Evolutionary conservation across 225 moss, liverwort and hornwort genomes (phyloP).

Genomic region (Thuidium tamariscinum): DNA sequence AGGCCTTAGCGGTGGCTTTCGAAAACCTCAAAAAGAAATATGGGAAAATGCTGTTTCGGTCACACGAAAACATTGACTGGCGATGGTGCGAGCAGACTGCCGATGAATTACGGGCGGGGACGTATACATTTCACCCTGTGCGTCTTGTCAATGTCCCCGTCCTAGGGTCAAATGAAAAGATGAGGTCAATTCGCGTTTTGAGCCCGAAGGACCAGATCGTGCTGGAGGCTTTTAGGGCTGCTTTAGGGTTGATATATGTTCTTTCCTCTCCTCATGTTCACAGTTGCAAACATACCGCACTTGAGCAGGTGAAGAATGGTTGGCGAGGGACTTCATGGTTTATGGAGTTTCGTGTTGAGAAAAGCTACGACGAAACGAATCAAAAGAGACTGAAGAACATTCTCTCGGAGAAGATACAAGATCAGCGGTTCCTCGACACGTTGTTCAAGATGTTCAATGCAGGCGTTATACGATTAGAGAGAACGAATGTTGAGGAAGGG

Average conservation of each 20-base stretch:
- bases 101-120: slow-evolving; percentile 29
- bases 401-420: slow-evolving; percentile 35
- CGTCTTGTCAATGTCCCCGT: slow-evolving; percentile 30
- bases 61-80: slow-evolving; percentile 29
- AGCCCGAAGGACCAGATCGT: slow-evolving; percentile 40
- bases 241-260: slow-evolving; percentile 8
- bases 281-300: slow-evolving; percentile 36
- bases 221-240: slow-evolving; percentile 23
- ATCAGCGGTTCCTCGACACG: slow-evolving; percentile 35
- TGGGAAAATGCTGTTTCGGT: slow-evolving; percentile 10
- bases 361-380: slow-evolving; percentile 25
- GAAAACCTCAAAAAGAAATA: slow-evolving; percentile 14
- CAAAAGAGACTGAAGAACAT: slow-evolving; percentile 40
- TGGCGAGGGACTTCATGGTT: slow-evolving; percentile 57
- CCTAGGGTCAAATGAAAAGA: slow-evolving; percentile 12
- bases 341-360: slow-evolving; percentile 21
- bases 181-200: slow-evolving; percentile 30
- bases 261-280: slow-evolving; percentile 5
- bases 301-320: slow-evolving; percentile 34
- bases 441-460: slow-evolving; percentile 48
- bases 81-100: slow-evolving; percentile 40
- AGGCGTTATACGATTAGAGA: slow-evolving; percentile 28
- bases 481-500: slow-evolving; percentile 22
- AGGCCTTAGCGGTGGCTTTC: slow-evolving; percentile 22
- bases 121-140: slow-evolving; percentile 26